These are phyloP conservation scores for Arthroderma sp. DNA, from an alignment of 2,329 filamentous ascomycete species.

Conservation along the genomic window DNA sequence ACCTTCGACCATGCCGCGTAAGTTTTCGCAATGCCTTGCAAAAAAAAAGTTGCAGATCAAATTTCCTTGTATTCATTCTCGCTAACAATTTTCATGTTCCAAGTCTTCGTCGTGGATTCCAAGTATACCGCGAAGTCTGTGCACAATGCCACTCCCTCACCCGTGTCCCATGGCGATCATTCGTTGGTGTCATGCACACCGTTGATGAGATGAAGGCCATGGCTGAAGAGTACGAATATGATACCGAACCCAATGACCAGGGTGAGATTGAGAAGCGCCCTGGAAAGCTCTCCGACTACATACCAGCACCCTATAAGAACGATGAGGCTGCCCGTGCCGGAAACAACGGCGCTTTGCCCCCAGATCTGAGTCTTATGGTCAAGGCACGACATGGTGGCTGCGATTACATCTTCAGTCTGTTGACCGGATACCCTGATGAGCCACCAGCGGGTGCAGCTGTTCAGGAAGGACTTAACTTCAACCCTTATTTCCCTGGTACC, in stretches of 20 bases:
- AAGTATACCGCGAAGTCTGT: conserved; percentile 98
- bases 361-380: conserved; percentile 93
- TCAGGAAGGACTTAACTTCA: conserved; percentile 91
- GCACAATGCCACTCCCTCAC: conserved; percentile 91
- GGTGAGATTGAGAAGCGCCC: conserved; percentile 97
- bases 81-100: conserved; percentile 8
- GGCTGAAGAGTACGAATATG: conserved; percentile 97
- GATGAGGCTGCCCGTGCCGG: conserved; percentile 94
- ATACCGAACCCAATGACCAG: conserved; percentile 93
- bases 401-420: conserved; percentile 94
- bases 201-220: conserved; percentile 96
- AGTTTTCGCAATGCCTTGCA: conserved; percentile 31
- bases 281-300: conserved; percentile 96
- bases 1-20: conserved; percentile 96
- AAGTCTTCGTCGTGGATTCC: conserved; percentile 95
- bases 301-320: conserved; percentile 93
- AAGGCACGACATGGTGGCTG: conserved; percentile 96
- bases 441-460: conserved; percentile 78
- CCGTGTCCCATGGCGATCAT: conserved; percentile 82
- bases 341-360: conserved; percentile 95
- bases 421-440: conserved; percentile 97
- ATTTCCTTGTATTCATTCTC: background rate
- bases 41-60: background rate
- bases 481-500: conserved; percentile 98
- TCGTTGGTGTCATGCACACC: conserved; percentile 85